Evolutionary conservation across 768 basidiomycete genomes (phyloP).

Genomic region (Lepiota venenata): DNA sequence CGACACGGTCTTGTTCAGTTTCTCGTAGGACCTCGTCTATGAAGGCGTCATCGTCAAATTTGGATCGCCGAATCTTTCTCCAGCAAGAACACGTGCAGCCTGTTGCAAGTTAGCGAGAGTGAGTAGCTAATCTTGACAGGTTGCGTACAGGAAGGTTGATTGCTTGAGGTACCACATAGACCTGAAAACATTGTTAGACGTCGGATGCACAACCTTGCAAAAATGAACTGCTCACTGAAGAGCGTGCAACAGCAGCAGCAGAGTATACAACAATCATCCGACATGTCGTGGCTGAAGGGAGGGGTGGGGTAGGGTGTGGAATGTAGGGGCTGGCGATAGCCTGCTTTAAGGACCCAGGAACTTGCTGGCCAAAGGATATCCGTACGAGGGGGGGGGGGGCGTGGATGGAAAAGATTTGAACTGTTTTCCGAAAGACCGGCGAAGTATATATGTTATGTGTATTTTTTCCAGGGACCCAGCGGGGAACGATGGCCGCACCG

Average conservation of each 20-base stretch:
- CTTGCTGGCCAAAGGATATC: background rate
- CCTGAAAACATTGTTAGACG: background rate
- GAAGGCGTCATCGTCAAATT: slow-evolving; percentile 7
- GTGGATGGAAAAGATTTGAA: background rate
- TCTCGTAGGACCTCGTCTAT: slow-evolving; percentile 7
- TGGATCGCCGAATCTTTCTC: background rate
- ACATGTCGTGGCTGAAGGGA: too few species aligned
- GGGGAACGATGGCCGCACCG: background rate
- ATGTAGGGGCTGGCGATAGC: background rate
- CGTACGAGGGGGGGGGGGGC: background rate
- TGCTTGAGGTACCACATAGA: slow-evolving; percentile 2
- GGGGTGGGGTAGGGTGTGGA: background rate
- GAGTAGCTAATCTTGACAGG: background rate
- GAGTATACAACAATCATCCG: slow-evolving; percentile 9
- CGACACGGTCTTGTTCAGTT: background rate
- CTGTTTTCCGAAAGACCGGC: too few species aligned
- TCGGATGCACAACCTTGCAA: background rate
- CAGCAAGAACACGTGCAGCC: slow-evolving; percentile 1
- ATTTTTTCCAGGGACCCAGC: background rate
- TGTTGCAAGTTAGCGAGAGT: background rate
- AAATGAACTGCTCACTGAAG: background rate
- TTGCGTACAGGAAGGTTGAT: slow-evolving; percentile 5
- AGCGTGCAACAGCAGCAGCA: slow-evolving; percentile 7
- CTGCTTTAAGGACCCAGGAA: background rate
- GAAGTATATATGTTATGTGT: too few species aligned